Percentiles rank a stretch among this genome's conserved stretches.
These are phyloP conservation scores for Juncus inflexus DNA, from an alignment of 176 grass and related monocot genomes.

Conservation along the genomic window DNA sequence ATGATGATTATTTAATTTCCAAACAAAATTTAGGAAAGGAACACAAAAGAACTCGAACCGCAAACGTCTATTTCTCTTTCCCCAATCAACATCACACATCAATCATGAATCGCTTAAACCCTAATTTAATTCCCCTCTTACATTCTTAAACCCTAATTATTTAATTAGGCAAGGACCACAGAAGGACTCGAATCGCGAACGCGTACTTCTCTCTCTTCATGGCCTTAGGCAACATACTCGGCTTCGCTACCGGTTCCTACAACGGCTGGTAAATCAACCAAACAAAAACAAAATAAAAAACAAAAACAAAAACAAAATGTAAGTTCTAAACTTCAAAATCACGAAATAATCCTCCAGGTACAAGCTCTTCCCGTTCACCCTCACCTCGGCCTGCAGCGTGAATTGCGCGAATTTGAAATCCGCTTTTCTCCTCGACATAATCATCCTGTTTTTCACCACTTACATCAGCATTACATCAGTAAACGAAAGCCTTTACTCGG, in stretches of 20 bases:
- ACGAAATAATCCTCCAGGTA: not conserved
- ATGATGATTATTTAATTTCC: too few relatives aligned
- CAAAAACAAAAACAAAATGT: too few relatives aligned
- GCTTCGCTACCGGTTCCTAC: slow-evolving; percentile 78
- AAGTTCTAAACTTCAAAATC: too few relatives aligned
- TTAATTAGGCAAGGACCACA: slow-evolving; percentile 77
- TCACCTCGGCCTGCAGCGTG: slow-evolving; percentile 58
- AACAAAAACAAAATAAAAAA: too few relatives aligned
- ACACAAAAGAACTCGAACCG: too few relatives aligned
- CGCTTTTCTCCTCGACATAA: slow-evolving; percentile 72
- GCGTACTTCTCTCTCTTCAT: slow-evolving; percentile 99
- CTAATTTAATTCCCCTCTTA: not conserved
- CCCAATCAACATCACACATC: too few relatives aligned
- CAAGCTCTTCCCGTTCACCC: slow-evolving; percentile 67
- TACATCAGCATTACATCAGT: slow-evolving; percentile 56
- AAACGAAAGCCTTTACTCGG: slow-evolving; percentile 40
- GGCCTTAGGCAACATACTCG: slow-evolving; percentile 85
- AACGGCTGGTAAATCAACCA: slow-evolving; percentile 38
- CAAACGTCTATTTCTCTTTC: too few relatives aligned
- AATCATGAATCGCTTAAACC: too few relatives aligned
- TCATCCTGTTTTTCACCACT: slow-evolving; percentile 61
- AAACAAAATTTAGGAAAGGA: too few relatives aligned
- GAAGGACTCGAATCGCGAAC: slow-evolving; percentile 75
- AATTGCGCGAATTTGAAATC: slow-evolving; percentile 93
- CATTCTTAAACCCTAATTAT: slow-evolving; percentile 12